Evolutionary conservation across 768 basidiomycete genomes (phyloP).

Genomic region (Austroboletus eburneus): DNA sequence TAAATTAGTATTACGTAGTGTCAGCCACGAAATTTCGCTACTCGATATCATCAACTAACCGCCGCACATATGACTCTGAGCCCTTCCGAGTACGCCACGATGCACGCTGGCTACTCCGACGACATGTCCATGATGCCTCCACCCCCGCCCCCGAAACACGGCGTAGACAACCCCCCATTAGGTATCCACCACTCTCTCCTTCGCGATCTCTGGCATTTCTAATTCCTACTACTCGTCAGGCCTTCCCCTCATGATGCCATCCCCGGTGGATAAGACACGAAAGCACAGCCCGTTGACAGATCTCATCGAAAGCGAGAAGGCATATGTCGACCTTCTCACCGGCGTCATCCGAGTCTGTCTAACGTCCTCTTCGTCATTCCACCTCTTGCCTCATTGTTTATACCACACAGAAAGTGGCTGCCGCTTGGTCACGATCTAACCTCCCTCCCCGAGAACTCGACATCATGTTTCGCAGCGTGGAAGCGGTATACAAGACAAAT

Average conservation of each 20-base stretch:
- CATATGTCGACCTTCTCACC: constrained; percentile 86
- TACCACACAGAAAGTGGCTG: constrained; percentile 79
- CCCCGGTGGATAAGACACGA: constrained; percentile 47
- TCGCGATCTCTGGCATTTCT: too few species aligned
- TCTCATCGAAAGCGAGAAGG: constrained; percentile 90
- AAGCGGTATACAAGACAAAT: constrained; percentile 90
- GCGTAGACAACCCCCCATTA: constrained; percentile 6
- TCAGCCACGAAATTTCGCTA: neutral
- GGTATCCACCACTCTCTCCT: constrained; percentile 16
- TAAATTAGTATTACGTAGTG: neutral
- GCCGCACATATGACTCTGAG: too few species aligned
- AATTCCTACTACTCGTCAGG: too few species aligned
- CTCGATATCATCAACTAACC: too few species aligned
- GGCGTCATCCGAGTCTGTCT: constrained; percentile 82
- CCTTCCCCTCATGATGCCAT: constrained; percentile 18
- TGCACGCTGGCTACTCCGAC: too few species aligned
- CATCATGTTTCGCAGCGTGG: constrained; percentile 90
- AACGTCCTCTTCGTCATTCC: constrained; percentile 1
- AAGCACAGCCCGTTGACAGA: constrained; percentile 83
- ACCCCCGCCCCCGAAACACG: constrained; percentile 22
- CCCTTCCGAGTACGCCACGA: too few species aligned
- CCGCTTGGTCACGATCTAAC: constrained; percentile 96
- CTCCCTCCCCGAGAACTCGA: constrained; percentile 92
- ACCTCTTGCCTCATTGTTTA: constrained; percentile 9
- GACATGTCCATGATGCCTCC: neutral